Percentiles rank a stretch among this genome's conserved stretches.
Conservation (phyloP, 2,329 filamentous ascomycete species). For the Fusarium sp. region DNA sequence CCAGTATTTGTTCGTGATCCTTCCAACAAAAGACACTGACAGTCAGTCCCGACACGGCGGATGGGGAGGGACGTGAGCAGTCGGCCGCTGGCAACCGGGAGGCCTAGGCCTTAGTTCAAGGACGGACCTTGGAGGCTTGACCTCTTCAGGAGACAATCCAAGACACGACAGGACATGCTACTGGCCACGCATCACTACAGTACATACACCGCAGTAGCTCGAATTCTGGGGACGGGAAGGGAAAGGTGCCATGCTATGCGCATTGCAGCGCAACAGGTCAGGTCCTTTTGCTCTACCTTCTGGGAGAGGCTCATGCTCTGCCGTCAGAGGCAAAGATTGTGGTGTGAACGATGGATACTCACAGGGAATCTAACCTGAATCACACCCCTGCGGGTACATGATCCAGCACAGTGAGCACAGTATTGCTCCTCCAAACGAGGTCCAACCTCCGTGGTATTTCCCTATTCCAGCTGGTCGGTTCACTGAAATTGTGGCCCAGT, state of each 20-base stretch:
- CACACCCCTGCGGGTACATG: conserved; percentile 17
- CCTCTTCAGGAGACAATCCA: conserved; percentile 24
- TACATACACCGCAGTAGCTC: conserved; percentile 16
- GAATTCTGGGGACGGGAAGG: conserved; percentile 39
- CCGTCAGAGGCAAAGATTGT: conserved; percentile 14
- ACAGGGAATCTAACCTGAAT: conserved; percentile 35
- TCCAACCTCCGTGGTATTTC: conserved; percentile 37
- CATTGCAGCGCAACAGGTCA: conserved; percentile 4
- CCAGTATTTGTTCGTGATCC: neutral
- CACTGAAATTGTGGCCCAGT: conserved; percentile 9
- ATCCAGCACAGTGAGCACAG: conserved; percentile 29
- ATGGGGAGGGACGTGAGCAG: conserved; percentile 11
- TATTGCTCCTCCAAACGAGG: conserved; percentile 24
- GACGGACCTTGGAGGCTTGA: conserved; percentile 13
- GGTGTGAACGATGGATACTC: conserved; percentile 24
- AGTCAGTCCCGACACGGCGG: conserved; percentile 20
- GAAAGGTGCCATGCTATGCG: conserved; percentile 32
- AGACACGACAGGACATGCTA: conserved; percentile 11
- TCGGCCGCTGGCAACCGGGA: conserved; percentile 29
- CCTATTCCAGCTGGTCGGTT: conserved; percentile 35
- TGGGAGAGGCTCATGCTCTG: conserved; percentile 3
- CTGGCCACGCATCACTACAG: conserved; percentile 22
- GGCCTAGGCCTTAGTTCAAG: conserved; percentile 14
- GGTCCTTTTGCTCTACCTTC: conserved; percentile 30
- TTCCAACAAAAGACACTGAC: neutral